phyloP scores from a whole-genome alignment of 139 green algal species.

The Chlamydomonas incerta region DNA sequence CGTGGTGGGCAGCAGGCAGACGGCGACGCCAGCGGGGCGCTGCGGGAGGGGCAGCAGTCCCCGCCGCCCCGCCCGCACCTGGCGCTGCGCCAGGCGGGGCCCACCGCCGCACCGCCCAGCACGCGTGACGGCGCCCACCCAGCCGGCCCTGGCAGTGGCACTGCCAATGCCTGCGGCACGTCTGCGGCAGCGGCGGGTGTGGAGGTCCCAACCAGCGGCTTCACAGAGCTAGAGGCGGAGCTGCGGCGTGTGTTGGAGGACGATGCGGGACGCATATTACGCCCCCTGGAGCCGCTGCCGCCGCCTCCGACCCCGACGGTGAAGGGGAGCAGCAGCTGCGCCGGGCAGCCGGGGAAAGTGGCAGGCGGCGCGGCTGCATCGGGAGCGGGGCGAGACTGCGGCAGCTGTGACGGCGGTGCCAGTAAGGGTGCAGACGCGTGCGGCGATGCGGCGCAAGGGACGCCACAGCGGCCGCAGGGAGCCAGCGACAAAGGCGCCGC shows the following conservation, averaged over 20 bases:
- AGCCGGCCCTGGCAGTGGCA: too few species aligned
- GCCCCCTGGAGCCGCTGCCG: constrained; percentile 18
- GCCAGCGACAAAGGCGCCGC: too few species aligned
- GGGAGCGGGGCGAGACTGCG: background rate
- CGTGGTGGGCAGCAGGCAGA: background rate
- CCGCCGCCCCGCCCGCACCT: background rate
- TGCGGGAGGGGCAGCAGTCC: background rate
- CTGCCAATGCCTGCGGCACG: background rate
- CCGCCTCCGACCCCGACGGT: constrained; percentile 19
- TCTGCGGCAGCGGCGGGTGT: background rate
- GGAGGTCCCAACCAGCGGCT: constrained; percentile 17
- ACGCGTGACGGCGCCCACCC: too few species aligned
- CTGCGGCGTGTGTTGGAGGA: background rate
- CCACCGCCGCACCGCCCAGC: too few species aligned
- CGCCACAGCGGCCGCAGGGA: too few species aligned
- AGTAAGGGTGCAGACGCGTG: too few species aligned
- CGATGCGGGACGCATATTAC: background rate
- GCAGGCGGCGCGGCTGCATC: too few species aligned
- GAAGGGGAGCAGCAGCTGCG: too few species aligned
- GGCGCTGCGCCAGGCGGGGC: background rate
- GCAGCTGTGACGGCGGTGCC: background rate
- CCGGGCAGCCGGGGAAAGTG: too few species aligned
- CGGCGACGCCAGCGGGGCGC: background rate
- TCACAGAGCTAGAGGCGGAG: background rate
- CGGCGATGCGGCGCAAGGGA: too few species aligned